These are phyloP conservation scores for Dryadomyces sulphureus DNA, from an alignment of 2,329 filamentous ascomycete genomes.

Conservation along the genomic window DNA sequence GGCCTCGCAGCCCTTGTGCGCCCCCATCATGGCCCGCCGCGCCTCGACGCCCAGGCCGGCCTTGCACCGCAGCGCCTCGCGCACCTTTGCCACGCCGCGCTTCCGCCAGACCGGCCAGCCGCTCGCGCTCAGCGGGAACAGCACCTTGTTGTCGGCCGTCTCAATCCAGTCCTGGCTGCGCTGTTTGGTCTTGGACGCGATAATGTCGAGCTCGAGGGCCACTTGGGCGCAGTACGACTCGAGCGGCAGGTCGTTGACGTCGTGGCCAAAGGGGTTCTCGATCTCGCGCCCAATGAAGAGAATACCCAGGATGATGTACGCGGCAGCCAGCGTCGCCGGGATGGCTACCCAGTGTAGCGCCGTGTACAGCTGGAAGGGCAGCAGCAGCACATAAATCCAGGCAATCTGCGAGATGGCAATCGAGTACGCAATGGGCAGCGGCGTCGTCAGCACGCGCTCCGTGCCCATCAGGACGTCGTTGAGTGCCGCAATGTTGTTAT, in stretches of 20 bases:
- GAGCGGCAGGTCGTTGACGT: conserved; percentile 53
- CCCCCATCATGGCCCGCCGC: conserved; percentile 14
- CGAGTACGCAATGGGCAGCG: conserved; percentile 54
- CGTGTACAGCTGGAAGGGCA: conserved; percentile 56
- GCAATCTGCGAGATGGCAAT: conserved; percentile 67
- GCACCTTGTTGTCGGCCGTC: conserved; percentile 21
- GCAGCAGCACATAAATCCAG: conserved; percentile 57
- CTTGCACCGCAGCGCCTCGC: conserved; percentile 24
- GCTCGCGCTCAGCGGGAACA: conserved; percentile 26
- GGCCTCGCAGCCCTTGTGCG: too few species aligned
- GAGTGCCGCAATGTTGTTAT: conserved; percentile 34
- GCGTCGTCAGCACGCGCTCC: conserved; percentile 61
- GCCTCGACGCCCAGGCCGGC: conserved; percentile 16
- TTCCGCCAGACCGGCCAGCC: conserved; percentile 33
- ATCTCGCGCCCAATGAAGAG: conserved; percentile 53
- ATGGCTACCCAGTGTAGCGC: conserved; percentile 54
- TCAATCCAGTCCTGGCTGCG: conserved; percentile 33
- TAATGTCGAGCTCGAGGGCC: conserved; percentile 47
- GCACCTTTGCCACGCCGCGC: conserved; percentile 30
- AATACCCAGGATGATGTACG: conserved; percentile 60
- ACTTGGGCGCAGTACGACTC: conserved; percentile 52
- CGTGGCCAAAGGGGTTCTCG: conserved; percentile 54
- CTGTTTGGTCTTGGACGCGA: conserved; percentile 39
- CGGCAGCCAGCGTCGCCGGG: conserved; percentile 47
- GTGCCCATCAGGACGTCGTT: conserved; percentile 52